Base-by-base conservation (phyloP, 768 basidiomycete genomes). In the Porphyrellus cyaneotinctus region DNA sequence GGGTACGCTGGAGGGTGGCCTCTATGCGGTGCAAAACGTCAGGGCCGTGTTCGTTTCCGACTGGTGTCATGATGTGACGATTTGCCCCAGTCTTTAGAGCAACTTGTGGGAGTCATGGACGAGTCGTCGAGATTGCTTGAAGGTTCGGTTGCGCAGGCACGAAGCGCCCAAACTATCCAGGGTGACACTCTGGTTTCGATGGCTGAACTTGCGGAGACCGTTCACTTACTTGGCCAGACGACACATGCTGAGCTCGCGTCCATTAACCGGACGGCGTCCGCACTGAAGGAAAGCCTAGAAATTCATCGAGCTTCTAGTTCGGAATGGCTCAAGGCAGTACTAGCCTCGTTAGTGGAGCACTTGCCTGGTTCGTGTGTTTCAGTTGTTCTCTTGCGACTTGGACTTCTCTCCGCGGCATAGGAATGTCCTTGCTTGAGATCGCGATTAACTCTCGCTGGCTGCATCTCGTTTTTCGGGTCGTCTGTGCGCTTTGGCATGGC, bases 261-360 rank as follows among this genome's bases (percentile, higher is more conserved):
- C 51, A 75, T 84, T 49, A 80, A 78, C 43, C 70, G 63, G 18
- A 77, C 82, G 20, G 71, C 75, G 4, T 57, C 54, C 41, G 54
- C 57, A 3, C 51, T 70, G 23, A 69, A 58, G 32, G 59, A 65
- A 35, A 55, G 52, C 26, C 65, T 78, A 12, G 31, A 23, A 17
- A 17, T 33, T 38, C 54, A 49, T 43, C 59, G 50, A 39, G 53
- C 49, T 15, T 46, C 55, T 6, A 18, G 50, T 47, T 49, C 48
- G 23, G 59, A 65, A 23, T 67, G 67, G 67, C n/a, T 56, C 13
- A 64, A 52, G 43, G 56, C 54, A 36, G 39, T 54, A 22, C 35
- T 60, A 4, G 23, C 53, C 20, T 52, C 59, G 3, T 39, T 57
- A 9, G 26, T 64, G n/a, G 53, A 51, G 24, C 41, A 53, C n/a